Conservation (phyloP, 495 filamentous ascomycete genomes). For the Lophiotrema nucula region DNA sequence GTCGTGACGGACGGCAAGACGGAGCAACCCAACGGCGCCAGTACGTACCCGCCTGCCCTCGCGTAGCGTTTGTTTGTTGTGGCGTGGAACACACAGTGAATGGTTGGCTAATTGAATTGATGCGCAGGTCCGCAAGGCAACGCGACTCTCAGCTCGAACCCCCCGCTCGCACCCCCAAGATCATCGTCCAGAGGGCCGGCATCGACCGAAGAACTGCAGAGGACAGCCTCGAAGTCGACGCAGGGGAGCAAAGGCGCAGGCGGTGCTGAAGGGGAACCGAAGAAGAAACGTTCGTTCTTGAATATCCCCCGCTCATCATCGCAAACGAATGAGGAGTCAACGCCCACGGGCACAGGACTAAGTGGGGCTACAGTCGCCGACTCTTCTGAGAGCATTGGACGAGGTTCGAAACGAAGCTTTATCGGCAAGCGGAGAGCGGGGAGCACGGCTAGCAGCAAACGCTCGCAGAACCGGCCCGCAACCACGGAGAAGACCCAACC, state of each 20-base stretch:
- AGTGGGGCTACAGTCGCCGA: conserved; percentile 65
- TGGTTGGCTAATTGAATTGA: not conserved
- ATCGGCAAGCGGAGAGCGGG: conserved; percentile 64
- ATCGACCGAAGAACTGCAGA: conserved; percentile 26
- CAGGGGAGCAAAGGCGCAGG: conserved; percentile 12
- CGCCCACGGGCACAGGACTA: conserved; percentile 52
- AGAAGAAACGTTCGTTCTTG: conserved; percentile 35
- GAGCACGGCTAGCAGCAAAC: conserved; percentile 64
- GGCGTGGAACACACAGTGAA: not conserved
- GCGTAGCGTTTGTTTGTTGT: not conserved
- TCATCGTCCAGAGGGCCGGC: conserved; percentile 28
- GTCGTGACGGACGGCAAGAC: conserved; percentile 16
- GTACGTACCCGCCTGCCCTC: conserved; percentile 28
- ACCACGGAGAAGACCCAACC: conserved; percentile 35
- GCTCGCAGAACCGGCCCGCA: conserved; percentile 48
- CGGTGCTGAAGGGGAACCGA: conserved; percentile 18
- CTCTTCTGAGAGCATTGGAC: conserved; percentile 62
- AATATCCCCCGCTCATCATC: conserved; percentile 34
- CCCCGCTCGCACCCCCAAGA: conserved; percentile 20
- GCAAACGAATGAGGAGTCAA: conserved; percentile 20
- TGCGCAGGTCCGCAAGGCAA: not conserved
- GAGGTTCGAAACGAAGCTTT: conserved; percentile 42
- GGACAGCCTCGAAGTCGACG: conserved; percentile 17
- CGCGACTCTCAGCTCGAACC: conserved; percentile 5
- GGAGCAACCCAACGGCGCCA: conserved; percentile 25